Percentiles rank a stretch among this genome's conserved stretches.
These are phyloP conservation scores for Phytophthora capsici DNA, from an alignment of 352 stramenopile species.

Conservation along the genomic window DNA sequence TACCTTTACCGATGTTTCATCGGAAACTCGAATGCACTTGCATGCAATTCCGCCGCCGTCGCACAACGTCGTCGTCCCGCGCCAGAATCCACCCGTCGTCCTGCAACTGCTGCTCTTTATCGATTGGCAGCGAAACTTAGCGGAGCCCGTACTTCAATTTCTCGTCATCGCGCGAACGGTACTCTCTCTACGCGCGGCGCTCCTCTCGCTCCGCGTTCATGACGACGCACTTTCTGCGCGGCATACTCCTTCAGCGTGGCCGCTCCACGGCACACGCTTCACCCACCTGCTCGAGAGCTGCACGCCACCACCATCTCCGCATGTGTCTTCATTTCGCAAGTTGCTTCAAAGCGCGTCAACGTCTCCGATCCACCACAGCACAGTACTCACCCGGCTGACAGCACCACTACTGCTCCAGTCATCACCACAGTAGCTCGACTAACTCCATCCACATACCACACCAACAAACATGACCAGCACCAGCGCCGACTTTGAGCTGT, in stretches of 20 bases:
- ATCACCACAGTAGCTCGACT: neutral
- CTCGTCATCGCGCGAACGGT: conserved; percentile 29
- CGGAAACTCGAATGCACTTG: neutral
- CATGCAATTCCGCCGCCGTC: conserved; percentile 19
- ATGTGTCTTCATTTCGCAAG: conserved; percentile 41
- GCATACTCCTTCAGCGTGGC: conserved; percentile 14
- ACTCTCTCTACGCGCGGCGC: conserved; percentile 34
- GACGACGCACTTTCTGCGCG: conserved; percentile 36
- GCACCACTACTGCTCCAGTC: conserved; percentile 3
- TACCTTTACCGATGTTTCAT: too few relatives aligned
- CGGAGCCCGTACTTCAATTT: conserved; percentile 36
- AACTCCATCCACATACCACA: neutral
- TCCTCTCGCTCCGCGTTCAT: conserved; percentile 20
- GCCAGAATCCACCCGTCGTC: conserved; percentile 25
- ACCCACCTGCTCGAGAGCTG: conserved; percentile 31
- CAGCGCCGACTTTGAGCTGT: conserved; percentile 79
- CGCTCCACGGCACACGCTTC: conserved; percentile 22
- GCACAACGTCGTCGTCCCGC: conserved; percentile 30
- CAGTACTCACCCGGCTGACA: neutral
- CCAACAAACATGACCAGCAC: conserved; percentile 44
- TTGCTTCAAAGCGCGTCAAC: conserved; percentile 36
- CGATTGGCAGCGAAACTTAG: conserved; percentile 41
- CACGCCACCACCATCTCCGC: conserved; percentile 22
- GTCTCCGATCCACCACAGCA: conserved; percentile 9
- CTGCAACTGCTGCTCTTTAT: conserved; percentile 35